Percentiles rank a stretch among this genome's conserved stretches.
Evolutionary conservation across 2,329 filamentous ascomycete species (phyloP).

Genomic region (Aspergillus sp.): DNA sequence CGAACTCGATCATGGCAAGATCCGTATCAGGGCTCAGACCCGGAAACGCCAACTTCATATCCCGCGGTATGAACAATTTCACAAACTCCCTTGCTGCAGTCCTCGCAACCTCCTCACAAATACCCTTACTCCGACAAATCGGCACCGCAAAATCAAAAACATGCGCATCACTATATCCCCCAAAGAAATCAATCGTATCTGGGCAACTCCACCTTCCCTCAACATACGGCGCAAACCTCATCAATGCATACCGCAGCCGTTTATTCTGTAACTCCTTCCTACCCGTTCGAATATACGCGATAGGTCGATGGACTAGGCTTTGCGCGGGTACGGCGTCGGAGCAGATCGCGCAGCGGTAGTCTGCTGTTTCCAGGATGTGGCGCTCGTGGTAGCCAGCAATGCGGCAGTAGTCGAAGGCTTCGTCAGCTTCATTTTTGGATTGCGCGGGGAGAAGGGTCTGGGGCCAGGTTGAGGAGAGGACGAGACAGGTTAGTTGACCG

Average conservation of each 20-base stretch:
- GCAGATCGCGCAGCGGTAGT: slow-evolving; percentile 17
- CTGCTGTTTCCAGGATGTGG: slow-evolving; percentile 9
- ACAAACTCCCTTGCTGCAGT: slow-evolving; percentile 13
- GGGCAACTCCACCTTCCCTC: slow-evolving; percentile 13
- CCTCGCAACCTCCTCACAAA: slow-evolving; percentile 15
- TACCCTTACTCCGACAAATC: slow-evolving; percentile 9
- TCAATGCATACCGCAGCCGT: slow-evolving; percentile 6
- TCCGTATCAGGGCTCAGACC: slow-evolving; percentile 4
- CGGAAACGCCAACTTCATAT: background rate
- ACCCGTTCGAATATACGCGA: slow-evolving; percentile 10
- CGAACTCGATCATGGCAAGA: background rate
- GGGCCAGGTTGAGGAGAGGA: slow-evolving; percentile 15
- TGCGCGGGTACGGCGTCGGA: slow-evolving; percentile 7
- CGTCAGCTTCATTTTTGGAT: slow-evolving; percentile 5
- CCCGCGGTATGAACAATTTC: slow-evolving; percentile 6
- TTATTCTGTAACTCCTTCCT: background rate
- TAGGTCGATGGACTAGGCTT: slow-evolving; percentile 14
- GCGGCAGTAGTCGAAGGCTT: slow-evolving; percentile 9
- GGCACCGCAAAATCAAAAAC: slow-evolving; percentile 17
- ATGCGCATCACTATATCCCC: slow-evolving; percentile 10
- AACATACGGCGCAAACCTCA: slow-evolving; percentile 14
- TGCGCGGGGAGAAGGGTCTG: slow-evolving; percentile 1
- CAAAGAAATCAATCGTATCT: slow-evolving; percentile 8
- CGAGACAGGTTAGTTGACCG: slow-evolving; percentile 10
- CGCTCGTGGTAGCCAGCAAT: slow-evolving; percentile 13